phyloP scores from a whole-genome alignment of 192 early-diverging fungal genomes.

The Mortierella hygrophila region DNA sequence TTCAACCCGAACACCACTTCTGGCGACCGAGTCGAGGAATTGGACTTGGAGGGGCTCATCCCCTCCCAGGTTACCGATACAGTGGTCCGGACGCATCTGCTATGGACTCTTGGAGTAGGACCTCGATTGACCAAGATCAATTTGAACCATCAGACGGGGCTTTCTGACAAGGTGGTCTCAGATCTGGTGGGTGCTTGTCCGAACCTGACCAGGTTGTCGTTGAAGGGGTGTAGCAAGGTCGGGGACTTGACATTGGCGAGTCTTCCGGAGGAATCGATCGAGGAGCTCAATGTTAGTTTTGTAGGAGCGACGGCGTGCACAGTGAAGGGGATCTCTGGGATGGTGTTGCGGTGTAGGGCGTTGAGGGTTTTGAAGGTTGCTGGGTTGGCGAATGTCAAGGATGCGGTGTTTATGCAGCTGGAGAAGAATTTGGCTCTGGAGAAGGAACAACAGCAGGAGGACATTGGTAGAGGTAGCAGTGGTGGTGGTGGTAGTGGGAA shows the following conservation, averaged over 20 bases:
- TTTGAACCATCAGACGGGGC: slow-evolving; percentile 15
- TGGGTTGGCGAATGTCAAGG: slow-evolving; percentile 28
- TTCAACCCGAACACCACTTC: not conserved
- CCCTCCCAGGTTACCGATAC: slow-evolving; percentile 36
- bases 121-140: slow-evolving; percentile 33
- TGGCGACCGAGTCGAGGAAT: slow-evolving; percentile 9
- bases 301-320: slow-evolving; percentile 25
- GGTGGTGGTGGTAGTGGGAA: not conserved
- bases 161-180: slow-evolving; percentile 31
- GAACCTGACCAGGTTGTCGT: slow-evolving; percentile 1
- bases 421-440: slow-evolving; percentile 20
- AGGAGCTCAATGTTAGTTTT: slow-evolving; percentile 50
- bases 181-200: slow-evolving; percentile 25
- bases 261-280: not conserved
- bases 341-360: slow-evolving; percentile 19
- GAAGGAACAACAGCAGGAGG: not conserved
- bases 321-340: slow-evolving; percentile 25
- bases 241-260: slow-evolving; percentile 37
- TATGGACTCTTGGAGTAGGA: slow-evolving; percentile 20
- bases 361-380: slow-evolving; percentile 36
- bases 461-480: not conserved
- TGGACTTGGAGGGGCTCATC: slow-evolving; percentile 41
- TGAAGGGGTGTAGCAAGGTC: slow-evolving; percentile 44
- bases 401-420: slow-evolving; percentile 26
- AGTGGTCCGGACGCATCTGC: slow-evolving; percentile 7